Percentiles rank a stretch among this genome's conserved stretches.
These are phyloP conservation scores for Trametes coccinea DNA, from an alignment of 768 basidiomycete genomes.

Conservation along the genomic window DNA sequence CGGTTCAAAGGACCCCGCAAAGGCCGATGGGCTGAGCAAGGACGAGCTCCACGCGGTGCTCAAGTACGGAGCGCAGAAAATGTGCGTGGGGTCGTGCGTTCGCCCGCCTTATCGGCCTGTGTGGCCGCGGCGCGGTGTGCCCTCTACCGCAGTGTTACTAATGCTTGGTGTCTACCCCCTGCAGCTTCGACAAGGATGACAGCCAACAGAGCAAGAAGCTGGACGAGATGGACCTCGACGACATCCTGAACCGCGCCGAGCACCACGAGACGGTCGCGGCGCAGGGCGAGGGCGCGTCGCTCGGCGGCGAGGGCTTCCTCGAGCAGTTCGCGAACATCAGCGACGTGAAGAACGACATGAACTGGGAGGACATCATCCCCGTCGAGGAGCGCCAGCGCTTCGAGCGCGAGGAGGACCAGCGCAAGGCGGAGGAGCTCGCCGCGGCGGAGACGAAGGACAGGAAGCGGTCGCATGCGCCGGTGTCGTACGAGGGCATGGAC, in stretches of 20 bases:
- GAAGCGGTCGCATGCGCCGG: constrained; percentile 83
- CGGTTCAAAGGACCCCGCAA: constrained; percentile 62
- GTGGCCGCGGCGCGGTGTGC: not conserved
- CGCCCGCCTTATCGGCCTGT: not conserved
- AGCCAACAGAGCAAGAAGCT: constrained; percentile 90
- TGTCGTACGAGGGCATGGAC: constrained; percentile 94
- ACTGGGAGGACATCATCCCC: constrained; percentile 99
- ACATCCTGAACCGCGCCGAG: constrained; percentile 95
- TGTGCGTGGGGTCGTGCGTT: constrained; percentile 50
- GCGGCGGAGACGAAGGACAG: constrained; percentile 69
- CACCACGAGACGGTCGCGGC: constrained; percentile 92
- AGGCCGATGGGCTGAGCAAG: constrained; percentile 86
- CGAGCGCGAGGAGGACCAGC: constrained; percentile 78
- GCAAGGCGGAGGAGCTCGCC: constrained; percentile 68
- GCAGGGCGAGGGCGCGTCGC: constrained; percentile 80
- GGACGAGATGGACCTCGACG: constrained; percentile 98
- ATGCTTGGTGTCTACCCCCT: not conserved
- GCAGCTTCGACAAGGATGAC: constrained; percentile 97
- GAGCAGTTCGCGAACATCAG: constrained; percentile 94
- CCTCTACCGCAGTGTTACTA: constrained; percentile 14
- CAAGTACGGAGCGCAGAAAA: constrained; percentile 98
- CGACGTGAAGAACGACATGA: constrained; percentile 98
- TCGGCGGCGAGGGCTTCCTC: constrained; percentile 97
- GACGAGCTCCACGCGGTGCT: constrained; percentile 96
- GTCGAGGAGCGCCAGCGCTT: constrained; percentile 84